These are phyloP conservation scores for Pichia cabralensis DNA, from an alignment of 805 yeast genomes.

Conservation along the genomic window DNA sequence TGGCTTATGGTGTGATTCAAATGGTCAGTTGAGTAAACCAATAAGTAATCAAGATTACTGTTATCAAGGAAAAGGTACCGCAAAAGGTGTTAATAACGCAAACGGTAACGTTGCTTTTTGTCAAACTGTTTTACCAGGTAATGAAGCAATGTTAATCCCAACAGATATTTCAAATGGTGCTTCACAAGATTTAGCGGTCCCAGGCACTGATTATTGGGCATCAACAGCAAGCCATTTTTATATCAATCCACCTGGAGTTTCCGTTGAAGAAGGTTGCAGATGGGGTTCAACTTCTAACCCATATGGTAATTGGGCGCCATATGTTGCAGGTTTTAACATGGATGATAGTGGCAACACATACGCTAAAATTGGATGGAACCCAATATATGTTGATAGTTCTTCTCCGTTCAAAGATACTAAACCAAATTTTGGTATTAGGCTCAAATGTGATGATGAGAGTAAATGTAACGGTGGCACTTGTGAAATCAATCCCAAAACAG, in stretches of 20 bases:
- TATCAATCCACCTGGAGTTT: conserved; percentile 74
- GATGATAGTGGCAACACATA: conserved; percentile 60
- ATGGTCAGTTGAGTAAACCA: conserved; percentile 60
- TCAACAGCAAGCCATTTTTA: conserved; percentile 81
- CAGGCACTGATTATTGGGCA: conserved; percentile 79
- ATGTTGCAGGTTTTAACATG: conserved; percentile 85
- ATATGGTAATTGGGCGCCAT: conserved; percentile 87
- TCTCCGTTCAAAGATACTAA: conserved; percentile 41
- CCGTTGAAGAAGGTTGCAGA: conserved; percentile 64
- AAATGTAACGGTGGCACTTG: conserved; percentile 74
- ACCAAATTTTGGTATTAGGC: conserved; percentile 64
- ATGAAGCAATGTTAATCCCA: conserved; percentile 90
- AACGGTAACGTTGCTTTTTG: conserved; percentile 66
- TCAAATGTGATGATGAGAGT: conserved; percentile 61
- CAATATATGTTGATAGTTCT: conserved; percentile 57
- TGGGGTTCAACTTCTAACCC: conserved; percentile 72
- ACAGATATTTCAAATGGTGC: conserved; percentile 48
- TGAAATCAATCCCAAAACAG: conserved; percentile 63
- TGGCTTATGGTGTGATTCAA: conserved; percentile 66
- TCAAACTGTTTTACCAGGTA: conserved; percentile 90
- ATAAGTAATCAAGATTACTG: conserved; percentile 52
- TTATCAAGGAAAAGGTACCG: conserved; percentile 68
- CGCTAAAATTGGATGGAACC: conserved; percentile 88
- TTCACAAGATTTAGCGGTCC: conserved; percentile 62
- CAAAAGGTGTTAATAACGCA: conserved; percentile 44